These are phyloP conservation scores for Sabuloglossum arenarium DNA, from an alignment of 495 filamentous ascomycete species.

Conservation along the genomic window DNA sequence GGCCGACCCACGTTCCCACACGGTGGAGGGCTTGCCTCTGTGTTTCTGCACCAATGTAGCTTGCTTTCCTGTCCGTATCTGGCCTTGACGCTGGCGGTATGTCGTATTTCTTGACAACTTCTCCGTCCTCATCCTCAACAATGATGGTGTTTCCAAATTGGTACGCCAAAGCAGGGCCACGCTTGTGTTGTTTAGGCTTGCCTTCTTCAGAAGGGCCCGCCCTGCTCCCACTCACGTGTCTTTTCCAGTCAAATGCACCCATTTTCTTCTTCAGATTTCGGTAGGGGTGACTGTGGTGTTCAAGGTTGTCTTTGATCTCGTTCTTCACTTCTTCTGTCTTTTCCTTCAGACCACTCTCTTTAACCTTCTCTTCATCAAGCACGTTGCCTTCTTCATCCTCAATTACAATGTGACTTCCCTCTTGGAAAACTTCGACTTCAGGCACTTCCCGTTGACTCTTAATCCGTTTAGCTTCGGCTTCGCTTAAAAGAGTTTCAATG, in stretches of 20 bases:
- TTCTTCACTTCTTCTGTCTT: conserved; percentile 38
- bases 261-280: conserved; percentile 15
- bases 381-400: conserved; percentile 86
- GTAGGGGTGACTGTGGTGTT: conserved; percentile 13
- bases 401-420: conserved; percentile 62
- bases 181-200: conserved; percentile 15
- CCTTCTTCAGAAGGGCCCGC: conserved; percentile 9
- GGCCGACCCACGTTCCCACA: conserved; percentile 44
- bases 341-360: conserved; percentile 31
- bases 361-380: conserved; percentile 28
- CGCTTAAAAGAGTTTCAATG: conserved; percentile 17
- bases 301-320: conserved; percentile 24
- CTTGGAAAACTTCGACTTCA: conserved; percentile 49
- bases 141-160: conserved; percentile 95
- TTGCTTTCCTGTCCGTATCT: conserved; percentile 11
- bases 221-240: conserved; percentile 10
- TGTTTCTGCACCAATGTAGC: conserved; percentile 14
- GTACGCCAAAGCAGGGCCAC: conserved; percentile 67
- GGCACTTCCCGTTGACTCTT: neutral
- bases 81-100: conserved; percentile 31
- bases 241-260: conserved; percentile 21
- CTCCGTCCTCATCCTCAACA: conserved; percentile 92
- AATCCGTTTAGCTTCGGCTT: neutral
- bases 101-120: conserved; percentile 93
- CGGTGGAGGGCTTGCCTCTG: conserved; percentile 28